Evolutionary conservation across 805 yeast genomes (phyloP).

Genomic region (Candida coquimbonensis): DNA sequence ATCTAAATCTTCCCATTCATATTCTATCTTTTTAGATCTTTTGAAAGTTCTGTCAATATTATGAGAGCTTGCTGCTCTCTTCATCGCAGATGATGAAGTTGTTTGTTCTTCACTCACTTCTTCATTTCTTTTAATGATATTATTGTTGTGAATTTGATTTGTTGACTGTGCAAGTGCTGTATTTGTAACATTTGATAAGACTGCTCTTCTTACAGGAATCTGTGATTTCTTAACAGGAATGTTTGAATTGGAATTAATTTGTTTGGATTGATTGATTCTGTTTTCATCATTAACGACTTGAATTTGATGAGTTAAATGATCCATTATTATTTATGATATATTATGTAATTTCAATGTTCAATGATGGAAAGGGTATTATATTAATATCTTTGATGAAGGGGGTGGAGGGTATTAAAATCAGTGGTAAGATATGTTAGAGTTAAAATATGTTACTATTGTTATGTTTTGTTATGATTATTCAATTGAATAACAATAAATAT

Average conservation of each 20-base stretch:
- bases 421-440: too few species aligned
- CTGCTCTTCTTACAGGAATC: constrained; percentile 24
- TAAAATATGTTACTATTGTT: too few species aligned
- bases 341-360: too few species aligned
- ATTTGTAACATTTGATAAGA: constrained; percentile 22
- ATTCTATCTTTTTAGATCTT: constrained; percentile 24
- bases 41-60: constrained; percentile 13
- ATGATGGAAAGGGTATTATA: neutral
- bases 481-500: too few species aligned
- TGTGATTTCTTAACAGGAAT: constrained; percentile 12
- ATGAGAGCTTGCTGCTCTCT: constrained; percentile 24
- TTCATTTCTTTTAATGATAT: neutral
- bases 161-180: constrained; percentile 17
- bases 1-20: constrained; percentile 68
- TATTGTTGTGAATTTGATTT: too few species aligned
- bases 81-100: constrained; percentile 49
- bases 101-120: constrained; percentile 18
- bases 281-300: constrained; percentile 18
- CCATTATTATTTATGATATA: constrained; percentile 2
- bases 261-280: constrained; percentile 9
- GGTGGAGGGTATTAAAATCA: too few species aligned
- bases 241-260: neutral
- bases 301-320: constrained; percentile 8
- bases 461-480: too few species aligned
- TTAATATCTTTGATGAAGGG: too few species aligned